Base-by-base conservation (phyloP, 2,329 filamentous ascomycete genomes). In the Incumbomyces lentus region DNA sequence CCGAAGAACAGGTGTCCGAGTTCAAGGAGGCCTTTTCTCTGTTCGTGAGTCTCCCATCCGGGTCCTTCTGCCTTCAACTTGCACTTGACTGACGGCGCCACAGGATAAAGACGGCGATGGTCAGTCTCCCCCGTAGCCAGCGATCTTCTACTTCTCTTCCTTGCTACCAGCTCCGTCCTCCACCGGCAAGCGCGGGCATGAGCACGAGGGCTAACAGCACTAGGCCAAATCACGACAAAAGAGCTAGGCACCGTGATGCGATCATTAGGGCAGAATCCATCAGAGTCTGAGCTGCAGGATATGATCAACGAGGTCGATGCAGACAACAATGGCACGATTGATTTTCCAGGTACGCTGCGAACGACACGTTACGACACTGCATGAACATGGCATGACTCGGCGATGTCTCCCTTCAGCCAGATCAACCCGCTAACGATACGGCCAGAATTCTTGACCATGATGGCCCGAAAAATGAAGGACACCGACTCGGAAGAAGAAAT, bases 21-120 rank as follows among this genome's bases (percentile, higher is more conserved):
- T 98, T 96, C 79, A 98, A 96, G 85, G 92, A 98, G 76, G 92
- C 92, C 47, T 98, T 98, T 75, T 98, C 92, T 68, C 86, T 98
- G 58, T 98, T 98, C 72, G 92, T 98, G 83, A 83, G 92, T 82
- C 46, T 31, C 34, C 22, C 8, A 17, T 22, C 32, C 17, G 29
- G 8, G 5, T 6, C 10, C n/a, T n/a, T n/a, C n/a, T n/a, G n/a
- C n/a, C n/a, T 5, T 33, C 26, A 33, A 26, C 38, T 13, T 35
- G 22, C 33, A 2, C 29, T 34, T 41, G 47, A 46, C 53, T 56
- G 49, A 66, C 48, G 41, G 48, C 48, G 51, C 26, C 55, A 64
- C 60, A 89, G 85, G 85, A 90, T 73, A 90, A 90, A 73, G 85
- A 90, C 75, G 85, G 85, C 62, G 85, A 90, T 82, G 85, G 84